Evolutionary conservation across 495 filamentous ascomycete genomes (phyloP).

Genomic region (Haplographium delicatum): DNA sequence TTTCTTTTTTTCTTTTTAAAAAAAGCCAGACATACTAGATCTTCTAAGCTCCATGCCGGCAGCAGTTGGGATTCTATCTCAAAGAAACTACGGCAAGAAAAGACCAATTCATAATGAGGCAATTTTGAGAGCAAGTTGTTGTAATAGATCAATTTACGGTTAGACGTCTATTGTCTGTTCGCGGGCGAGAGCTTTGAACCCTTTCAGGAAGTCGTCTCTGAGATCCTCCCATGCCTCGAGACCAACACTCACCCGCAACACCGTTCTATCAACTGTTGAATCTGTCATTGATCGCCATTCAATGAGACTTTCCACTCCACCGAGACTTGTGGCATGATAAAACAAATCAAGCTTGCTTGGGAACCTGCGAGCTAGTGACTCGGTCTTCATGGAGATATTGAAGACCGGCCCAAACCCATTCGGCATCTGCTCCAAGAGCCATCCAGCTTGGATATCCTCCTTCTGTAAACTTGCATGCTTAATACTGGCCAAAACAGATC

Average conservation of each 20-base stretch:
- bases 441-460: conserved; percentile 50
- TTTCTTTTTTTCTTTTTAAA: too few species aligned
- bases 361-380: conserved; percentile 56
- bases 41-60: too few species aligned
- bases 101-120: too few species aligned
- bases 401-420: conserved; percentile 89
- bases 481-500: conserved; percentile 51
- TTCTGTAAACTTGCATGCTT: conserved; percentile 74
- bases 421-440: conserved; percentile 88
- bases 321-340: conserved; percentile 91
- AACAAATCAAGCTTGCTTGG: conserved; percentile 78
- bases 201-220: conserved; percentile 65
- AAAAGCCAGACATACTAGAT: too few species aligned
- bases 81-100: too few species aligned
- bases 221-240: conserved; percentile 87
- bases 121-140: too few species aligned
- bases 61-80: too few species aligned
- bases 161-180: too few species aligned
- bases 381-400: conserved; percentile 57
- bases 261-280: conserved; percentile 57
- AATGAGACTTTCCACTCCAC: conserved; percentile 90
- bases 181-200: conserved; percentile 51
- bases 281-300: conserved; percentile 89
- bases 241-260: conserved; percentile 81
- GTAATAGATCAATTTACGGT: too few species aligned